A percentile compares a stretch with the other conserved stretches of the same genome.
phyloP scores from a whole-genome alignment of 1,284 basidiomycete species.

The Tilletia indica region DNA sequence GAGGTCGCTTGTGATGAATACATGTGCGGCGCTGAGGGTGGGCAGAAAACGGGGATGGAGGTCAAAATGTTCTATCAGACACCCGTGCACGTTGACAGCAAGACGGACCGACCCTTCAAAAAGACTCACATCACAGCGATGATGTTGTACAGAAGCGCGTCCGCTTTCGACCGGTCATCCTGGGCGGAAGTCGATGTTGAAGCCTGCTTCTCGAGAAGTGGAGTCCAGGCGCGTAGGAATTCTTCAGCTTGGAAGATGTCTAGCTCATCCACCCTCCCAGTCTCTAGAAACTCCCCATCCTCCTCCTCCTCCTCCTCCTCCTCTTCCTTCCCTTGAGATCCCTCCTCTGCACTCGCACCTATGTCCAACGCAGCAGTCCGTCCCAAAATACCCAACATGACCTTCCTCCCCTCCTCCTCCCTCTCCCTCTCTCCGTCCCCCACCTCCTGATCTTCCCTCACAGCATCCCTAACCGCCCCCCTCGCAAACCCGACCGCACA shows the following conservation, averaged over 20 bases:
- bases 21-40: neutral
- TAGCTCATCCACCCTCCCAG: constrained; percentile 22
- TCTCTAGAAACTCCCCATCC: too few relatives aligned
- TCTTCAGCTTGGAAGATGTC: constrained; percentile 12
- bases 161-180: neutral
- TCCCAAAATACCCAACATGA: constrained; percentile 31
- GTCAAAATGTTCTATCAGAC: neutral
- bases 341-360: constrained; percentile 11
- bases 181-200: neutral
- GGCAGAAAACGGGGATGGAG: neutral
- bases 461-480: constrained; percentile 19
- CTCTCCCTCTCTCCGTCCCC: neutral
- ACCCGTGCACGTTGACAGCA: too few relatives aligned
- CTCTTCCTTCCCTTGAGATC: constrained; percentile 11
- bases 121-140: constrained; percentile 27
- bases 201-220: constrained; percentile 22
- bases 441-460: constrained; percentile 11
- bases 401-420: constrained; percentile 25
- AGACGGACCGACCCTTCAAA: too few relatives aligned
- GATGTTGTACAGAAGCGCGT: constrained; percentile 33
- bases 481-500: constrained; percentile 35
- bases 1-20: neutral
- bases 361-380: constrained; percentile 18
- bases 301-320: neutral
- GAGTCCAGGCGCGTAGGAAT: neutral